Percentiles rank a stretch among this genome's conserved stretches.
Evolutionary conservation across 1,139 yeast genomes (phyloP).

Genomic region (Blastobotrys petasosporus): DNA sequence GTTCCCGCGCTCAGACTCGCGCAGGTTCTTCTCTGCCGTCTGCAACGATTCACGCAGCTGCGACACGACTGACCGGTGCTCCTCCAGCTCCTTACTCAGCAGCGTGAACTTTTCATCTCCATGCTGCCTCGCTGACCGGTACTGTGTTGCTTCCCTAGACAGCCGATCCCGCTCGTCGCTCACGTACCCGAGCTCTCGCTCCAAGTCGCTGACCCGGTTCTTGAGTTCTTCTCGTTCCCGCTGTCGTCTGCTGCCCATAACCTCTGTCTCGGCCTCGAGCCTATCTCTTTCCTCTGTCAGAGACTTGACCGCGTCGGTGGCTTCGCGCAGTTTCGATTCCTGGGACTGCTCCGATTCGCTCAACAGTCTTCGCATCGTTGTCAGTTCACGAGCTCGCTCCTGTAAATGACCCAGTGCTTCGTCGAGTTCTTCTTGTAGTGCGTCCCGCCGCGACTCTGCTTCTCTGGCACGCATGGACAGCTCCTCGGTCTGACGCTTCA

Average conservation of each 20-base stretch:
- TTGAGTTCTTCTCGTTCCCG: slow-evolving; percentile 39
- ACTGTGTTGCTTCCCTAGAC: slow-evolving; percentile 21
- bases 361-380: slow-evolving; percentile 62
- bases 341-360: slow-evolving; percentile 62
- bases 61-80: slow-evolving; percentile 20
- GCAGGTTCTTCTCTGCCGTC: slow-evolving; percentile 28
- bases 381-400: slow-evolving; percentile 74
- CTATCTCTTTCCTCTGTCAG: slow-evolving; percentile 55
- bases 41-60: slow-evolving; percentile 26
- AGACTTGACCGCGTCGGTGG: slow-evolving; percentile 39
- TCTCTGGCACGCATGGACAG: slow-evolving; percentile 63
- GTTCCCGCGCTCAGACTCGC: slow-evolving; percentile 29
- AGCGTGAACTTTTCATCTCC: slow-evolving; percentile 25
- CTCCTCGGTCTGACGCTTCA: slow-evolving; percentile 70
- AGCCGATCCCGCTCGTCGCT: slow-evolving; percentile 28
- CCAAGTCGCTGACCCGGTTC: slow-evolving; percentile 29
- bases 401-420: slow-evolving; percentile 69
- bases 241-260: slow-evolving; percentile 46
- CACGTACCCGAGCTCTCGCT: slow-evolving; percentile 25
- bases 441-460: slow-evolving; percentile 51
- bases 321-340: slow-evolving; percentile 43
- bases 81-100: slow-evolving; percentile 27
- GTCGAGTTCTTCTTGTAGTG: slow-evolving; percentile 70
- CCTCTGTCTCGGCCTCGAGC: slow-evolving; percentile 49
- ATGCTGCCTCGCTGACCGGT: slow-evolving; percentile 22